Evolutionary conservation across 2,329 filamentous ascomycete species (phyloP), one percentile per base, ranked within the genome.

Genomic region (Sporothrix brunneoviolacea): DNA sequence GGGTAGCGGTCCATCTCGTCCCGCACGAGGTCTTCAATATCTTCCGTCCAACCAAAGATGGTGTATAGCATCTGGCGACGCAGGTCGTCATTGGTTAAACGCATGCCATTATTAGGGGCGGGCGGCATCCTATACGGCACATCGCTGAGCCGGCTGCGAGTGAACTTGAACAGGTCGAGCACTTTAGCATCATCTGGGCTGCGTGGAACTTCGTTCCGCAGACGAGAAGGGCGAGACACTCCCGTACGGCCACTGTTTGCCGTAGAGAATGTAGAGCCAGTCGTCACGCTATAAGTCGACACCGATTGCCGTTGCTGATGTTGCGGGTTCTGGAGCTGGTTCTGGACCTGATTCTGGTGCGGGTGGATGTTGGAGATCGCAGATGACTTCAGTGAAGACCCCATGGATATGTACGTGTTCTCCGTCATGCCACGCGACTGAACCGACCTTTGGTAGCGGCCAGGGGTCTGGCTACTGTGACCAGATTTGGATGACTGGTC

Each of bases 31-130:
- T 84, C 83, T 40, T 89, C 79, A 36, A 91, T 83, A 59, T 95
- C 88, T 50, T 84, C 83, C 47, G 91, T 84, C 91, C 93, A 98
- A 3, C 93, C 93, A 65, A 98, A 98, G 2, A 98, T 90, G 6
- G 91, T 86, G 58, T 79, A 88, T 4, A 98, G 76, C 91, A 98
- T 96, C 65, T 96, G 91, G 41, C 78, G 79, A 42, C 91, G 83
- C 39, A 96, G 76, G 58, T 95, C 84, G 58, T 96, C 86, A 54
- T 83, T 84, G 3, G 85, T 87, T 21, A 88, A 68, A 24, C 76
- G 76, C 3, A 71, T 66, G 50, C 80, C 75, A 56, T 84, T 77
- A 13, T 74, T 59, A 1, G 73, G 68, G 13, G 82, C 76, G 0
- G 83, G 80, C 42, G 85, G 81, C 59, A 58, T 51, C n/a, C 85